phyloP scores from a whole-genome alignment of 208 protist genomes.

The Leishmania martiniquensis region DNA sequence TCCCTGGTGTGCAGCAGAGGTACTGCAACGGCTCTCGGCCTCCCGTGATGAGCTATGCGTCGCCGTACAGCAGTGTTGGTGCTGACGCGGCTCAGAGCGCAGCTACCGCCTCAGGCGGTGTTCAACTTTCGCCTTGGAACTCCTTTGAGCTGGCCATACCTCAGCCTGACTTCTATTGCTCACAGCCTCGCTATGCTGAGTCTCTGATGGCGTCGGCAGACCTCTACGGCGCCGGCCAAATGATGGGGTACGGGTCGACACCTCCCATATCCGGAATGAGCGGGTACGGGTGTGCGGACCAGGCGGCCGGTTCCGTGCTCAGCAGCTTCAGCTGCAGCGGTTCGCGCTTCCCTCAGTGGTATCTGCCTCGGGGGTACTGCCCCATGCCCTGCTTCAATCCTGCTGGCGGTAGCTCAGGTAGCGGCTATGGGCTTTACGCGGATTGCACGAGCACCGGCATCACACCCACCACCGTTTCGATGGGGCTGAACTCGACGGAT shows the following conservation, averaged over 20 bases:
- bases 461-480: conserved; percentile 2
- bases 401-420: background rate
- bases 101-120: background rate
- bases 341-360: conserved; percentile 36
- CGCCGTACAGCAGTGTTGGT: background rate
- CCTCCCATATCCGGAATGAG: background rate
- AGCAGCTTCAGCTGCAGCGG: conserved; percentile 26
- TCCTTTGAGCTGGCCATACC: conserved; percentile 6
- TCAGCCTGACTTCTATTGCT: conserved; percentile 18
- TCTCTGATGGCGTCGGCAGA: conserved; percentile 24
- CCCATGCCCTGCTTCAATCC: background rate
- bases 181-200: conserved; percentile 21
- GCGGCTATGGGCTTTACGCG: background rate
- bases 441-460: conserved; percentile 4
- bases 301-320: conserved; percentile 7
- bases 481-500: background rate
- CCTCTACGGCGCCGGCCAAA: conserved; percentile 12
- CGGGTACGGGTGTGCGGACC: background rate
- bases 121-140: conserved; percentile 1
- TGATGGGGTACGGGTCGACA: background rate
- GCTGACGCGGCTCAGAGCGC: background rate
- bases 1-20: background rate
- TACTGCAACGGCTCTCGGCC: background rate
- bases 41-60: background rate
- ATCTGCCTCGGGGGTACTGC: conserved; percentile 27